Conservation (phyloP, 495 filamentous ascomycete genomes). For the Trichocladium uniseriatum region DNA sequence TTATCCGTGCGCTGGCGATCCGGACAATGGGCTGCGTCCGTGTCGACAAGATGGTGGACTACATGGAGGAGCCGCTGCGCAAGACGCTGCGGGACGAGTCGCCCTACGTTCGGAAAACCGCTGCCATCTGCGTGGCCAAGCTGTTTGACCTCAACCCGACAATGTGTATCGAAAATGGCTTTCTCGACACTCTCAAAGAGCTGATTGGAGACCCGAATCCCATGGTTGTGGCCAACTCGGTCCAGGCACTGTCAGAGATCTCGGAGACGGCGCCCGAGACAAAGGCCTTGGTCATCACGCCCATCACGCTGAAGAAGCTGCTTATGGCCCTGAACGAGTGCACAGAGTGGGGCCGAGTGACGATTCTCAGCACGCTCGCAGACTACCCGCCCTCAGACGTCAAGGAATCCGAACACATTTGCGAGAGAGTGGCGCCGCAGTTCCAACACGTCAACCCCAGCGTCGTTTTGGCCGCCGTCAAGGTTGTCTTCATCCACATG, state of each 20-base stretch:
- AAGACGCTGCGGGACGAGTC: conserved; percentile 97
- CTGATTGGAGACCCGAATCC: conserved; percentile 96
- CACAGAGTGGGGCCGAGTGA: conserved; percentile 97
- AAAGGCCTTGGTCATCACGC: conserved; percentile 69
- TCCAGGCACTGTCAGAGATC: conserved; percentile 90
- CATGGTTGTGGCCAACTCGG: conserved; percentile 97
- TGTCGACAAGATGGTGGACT: conserved; percentile 99
- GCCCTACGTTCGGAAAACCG: conserved; percentile 96
- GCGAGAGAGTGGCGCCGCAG: conserved; percentile 88
- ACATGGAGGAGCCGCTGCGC: conserved; percentile 96
- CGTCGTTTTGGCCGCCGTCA: conserved; percentile 93
- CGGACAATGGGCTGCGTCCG: conserved; percentile 99
- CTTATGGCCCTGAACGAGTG: conserved; percentile 97
- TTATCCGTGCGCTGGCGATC: conserved; percentile 90
- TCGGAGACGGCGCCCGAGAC: conserved; percentile 84
- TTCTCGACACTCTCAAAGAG: conserved; percentile 91
- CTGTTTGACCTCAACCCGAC: conserved; percentile 88
- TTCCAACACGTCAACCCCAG: conserved; percentile 98
- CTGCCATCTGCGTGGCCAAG: conserved; percentile 95
- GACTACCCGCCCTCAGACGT: conserved; percentile 79
- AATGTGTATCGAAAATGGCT: conserved; percentile 93
- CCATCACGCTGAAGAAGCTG: conserved; percentile 80
- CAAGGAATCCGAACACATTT: conserved; percentile 97
- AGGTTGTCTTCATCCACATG: conserved; percentile 97
- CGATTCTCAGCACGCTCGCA: conserved; percentile 80